Conservation (phyloP, 106 monocot species). For the Triglochin maritima region DNA sequence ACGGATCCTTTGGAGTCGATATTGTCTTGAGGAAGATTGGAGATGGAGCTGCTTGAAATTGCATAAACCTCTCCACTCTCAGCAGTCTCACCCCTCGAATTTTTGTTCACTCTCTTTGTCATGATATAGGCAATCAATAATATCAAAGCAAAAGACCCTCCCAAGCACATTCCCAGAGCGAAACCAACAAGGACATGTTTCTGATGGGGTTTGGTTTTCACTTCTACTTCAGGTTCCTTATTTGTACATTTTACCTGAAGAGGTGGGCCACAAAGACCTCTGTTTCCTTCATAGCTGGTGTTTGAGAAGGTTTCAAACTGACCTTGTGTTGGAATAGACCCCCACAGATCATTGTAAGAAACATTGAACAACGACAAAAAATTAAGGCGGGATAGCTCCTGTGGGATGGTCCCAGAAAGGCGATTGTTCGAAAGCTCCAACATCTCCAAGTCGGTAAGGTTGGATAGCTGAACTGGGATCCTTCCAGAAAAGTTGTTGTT, state of each 20-base stretch:
- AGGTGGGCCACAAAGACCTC: slow-evolving; percentile 40
- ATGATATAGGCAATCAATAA: background rate
- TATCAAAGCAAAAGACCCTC: slow-evolving; percentile 6
- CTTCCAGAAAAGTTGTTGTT: slow-evolving; percentile 31
- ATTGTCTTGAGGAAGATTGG: slow-evolving; percentile 2
- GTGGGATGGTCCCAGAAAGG: slow-evolving; percentile 28
- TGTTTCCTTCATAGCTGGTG: slow-evolving; percentile 62
- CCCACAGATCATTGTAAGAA: slow-evolving; percentile 20
- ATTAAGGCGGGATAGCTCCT: slow-evolving; percentile 4
- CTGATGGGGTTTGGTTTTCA: slow-evolving; percentile 13
- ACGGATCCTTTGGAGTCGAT: slow-evolving; percentile 8
- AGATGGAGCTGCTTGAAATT: background rate
- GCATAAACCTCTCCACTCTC: background rate
- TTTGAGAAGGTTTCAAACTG: slow-evolving; percentile 54
- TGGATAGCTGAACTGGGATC: slow-evolving; percentile 12
- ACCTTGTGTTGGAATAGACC: slow-evolving; percentile 28
- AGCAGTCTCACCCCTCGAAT: background rate
- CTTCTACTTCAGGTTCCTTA: background rate
- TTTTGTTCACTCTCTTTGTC: background rate
- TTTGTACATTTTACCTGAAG: slow-evolving; percentile 22
- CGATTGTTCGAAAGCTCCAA: slow-evolving; percentile 27
- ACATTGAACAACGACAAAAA: slow-evolving; percentile 30
- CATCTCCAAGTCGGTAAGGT: slow-evolving; percentile 13
- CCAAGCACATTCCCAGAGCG: slow-evolving; percentile 31
- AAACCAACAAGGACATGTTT: slow-evolving; percentile 13